Percentiles rank a stretch among this genome's conserved stretches.
Evolutionary conservation across 495 filamentous ascomycete genomes (phyloP).

Genomic region (Podospora fimiseda): DNA sequence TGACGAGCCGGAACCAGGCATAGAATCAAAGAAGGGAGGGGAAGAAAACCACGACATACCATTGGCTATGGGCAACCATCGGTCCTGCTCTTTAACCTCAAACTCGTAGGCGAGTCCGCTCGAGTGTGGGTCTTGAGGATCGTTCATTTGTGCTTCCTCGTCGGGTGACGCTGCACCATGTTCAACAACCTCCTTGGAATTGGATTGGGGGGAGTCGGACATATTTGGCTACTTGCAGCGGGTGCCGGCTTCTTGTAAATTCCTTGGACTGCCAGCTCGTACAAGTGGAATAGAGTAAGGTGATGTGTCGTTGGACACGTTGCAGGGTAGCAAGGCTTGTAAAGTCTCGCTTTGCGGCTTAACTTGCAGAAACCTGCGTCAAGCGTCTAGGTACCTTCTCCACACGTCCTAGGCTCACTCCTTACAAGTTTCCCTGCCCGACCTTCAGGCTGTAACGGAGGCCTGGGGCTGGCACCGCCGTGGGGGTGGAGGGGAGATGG

Average conservation of each 20-base stretch:
- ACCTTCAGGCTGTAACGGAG: slow-evolving; percentile 44
- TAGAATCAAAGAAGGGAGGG: slow-evolving; percentile 8
- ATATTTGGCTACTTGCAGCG: slow-evolving; percentile 73
- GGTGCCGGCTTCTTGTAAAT: slow-evolving; percentile 52
- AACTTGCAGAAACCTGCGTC: slow-evolving; percentile 43
- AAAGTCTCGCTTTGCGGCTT: slow-evolving; percentile 35
- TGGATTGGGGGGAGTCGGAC: slow-evolving; percentile 92
- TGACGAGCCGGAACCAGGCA: slow-evolving; percentile 40
- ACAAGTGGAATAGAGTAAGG: slow-evolving; percentile 40
- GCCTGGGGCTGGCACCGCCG: slow-evolving; percentile 26
- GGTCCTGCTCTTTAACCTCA: slow-evolving; percentile 98
- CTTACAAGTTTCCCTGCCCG: slow-evolving; percentile 39
- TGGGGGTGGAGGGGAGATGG: slow-evolving; percentile 3
- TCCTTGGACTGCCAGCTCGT: slow-evolving; percentile 49
- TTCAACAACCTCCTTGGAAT: slow-evolving; percentile 82
- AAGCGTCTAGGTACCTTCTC: slow-evolving; percentile 35
- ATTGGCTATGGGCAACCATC: slow-evolving; percentile 99
- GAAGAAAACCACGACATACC: slow-evolving; percentile 51
- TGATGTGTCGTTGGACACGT: slow-evolving; percentile 53
- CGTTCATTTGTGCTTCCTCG: slow-evolving; percentile 62
- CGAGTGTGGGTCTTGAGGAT: slow-evolving; percentile 54
- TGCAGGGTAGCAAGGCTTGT: slow-evolving; percentile 47
- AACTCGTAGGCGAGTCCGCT: slow-evolving; percentile 72
- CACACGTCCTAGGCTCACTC: slow-evolving; percentile 34
- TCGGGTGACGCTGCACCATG: slow-evolving; percentile 88